Base-by-base conservation (phyloP, 257 asterid species). In the Mentha longifolia region DNA sequence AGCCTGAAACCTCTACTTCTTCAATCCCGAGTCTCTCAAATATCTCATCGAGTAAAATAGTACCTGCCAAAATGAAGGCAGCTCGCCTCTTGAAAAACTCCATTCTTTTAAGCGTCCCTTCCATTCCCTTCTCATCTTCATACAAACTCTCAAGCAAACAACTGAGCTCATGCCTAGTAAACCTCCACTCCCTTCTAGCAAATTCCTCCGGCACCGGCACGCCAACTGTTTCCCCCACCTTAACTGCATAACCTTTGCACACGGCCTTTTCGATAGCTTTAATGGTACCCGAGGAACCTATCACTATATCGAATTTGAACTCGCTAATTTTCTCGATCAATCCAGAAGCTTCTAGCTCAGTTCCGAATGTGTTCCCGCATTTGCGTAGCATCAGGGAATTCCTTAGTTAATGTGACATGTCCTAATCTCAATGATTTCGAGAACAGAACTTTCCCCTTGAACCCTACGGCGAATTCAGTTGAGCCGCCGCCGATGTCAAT, bases 401-500 rank as follows among this genome's bases (percentile, higher is more conserved):
- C 71, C 67, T 71, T 81, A 47, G 89, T 83, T 14, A 89, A 42
- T n/a, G 92, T 91, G 33, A 87, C 85, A 45, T 91, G 97, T 3
- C 97, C 97, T 65, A 91, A 72, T 50, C 83, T 85, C 74, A 91
- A 51, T 31, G 97, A 91, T 57, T 67, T 67, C 3, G 91, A 79
- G 70, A 80, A 81, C 65, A 87, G 20, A 50, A 87, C 81, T 10
- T 81, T 37, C 6, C 96, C 96, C 71, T 74, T 69, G 42, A 61
- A 65, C 49, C 95, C 97, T 15, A 91, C 74, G 0, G 85, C 73
- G 71, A 88, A 85, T 74, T 91, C 96, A 31, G 97, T 89, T 1
- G 96, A 89, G 16, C 97, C 97, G 33, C 97, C 96, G 35, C 97
- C 97, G 12, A 91, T 91, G 71, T 91, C 97, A 7, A 91, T 73